phyloP scores from a whole-genome alignment of 2,329 filamentous ascomycete genomes.

The Fusarium piperis region DNA sequence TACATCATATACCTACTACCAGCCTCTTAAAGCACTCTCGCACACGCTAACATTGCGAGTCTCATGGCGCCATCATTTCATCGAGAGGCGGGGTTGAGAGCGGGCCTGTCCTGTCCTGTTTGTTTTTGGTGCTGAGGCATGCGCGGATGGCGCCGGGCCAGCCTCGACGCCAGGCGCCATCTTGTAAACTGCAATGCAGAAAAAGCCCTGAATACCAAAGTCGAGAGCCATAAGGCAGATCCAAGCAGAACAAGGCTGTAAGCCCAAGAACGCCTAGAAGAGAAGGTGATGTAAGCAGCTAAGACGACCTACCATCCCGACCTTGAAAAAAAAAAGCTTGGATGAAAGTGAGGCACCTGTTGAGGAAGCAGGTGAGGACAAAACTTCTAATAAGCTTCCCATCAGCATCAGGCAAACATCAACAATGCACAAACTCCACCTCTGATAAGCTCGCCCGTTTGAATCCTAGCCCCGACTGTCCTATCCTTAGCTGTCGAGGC shows the following conservation, averaged over 20 bases:
- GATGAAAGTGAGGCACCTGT: background rate
- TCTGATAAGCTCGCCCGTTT: conserved; percentile 9
- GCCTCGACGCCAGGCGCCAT: conserved; percentile 11
- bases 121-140: conserved; percentile 1
- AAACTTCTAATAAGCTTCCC: background rate
- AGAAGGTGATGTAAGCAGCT: conserved; percentile 31
- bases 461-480: background rate
- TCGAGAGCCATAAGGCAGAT: conserved; percentile 2
- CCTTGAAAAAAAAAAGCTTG: background rate
- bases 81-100: conserved; percentile 20
- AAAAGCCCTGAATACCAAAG: conserved; percentile 12
- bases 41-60: background rate
- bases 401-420: conserved; percentile 13
- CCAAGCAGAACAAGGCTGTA: conserved; percentile 4
- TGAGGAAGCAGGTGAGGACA: background rate
- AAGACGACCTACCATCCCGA: background rate
- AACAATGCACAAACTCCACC: conserved; percentile 2
- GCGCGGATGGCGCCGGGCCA: conserved; percentile 23
- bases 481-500: background rate
- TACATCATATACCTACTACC: background rate
- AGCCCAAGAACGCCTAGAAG: conserved; percentile 3
- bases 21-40: background rate
- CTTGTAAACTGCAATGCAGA: conserved; percentile 1
- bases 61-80: conserved; percentile 23
- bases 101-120: background rate